These are phyloP conservation scores for Leucocoprinus leucothites DNA, from an alignment of 768 basidiomycete species.

Conservation along the genomic window DNA sequence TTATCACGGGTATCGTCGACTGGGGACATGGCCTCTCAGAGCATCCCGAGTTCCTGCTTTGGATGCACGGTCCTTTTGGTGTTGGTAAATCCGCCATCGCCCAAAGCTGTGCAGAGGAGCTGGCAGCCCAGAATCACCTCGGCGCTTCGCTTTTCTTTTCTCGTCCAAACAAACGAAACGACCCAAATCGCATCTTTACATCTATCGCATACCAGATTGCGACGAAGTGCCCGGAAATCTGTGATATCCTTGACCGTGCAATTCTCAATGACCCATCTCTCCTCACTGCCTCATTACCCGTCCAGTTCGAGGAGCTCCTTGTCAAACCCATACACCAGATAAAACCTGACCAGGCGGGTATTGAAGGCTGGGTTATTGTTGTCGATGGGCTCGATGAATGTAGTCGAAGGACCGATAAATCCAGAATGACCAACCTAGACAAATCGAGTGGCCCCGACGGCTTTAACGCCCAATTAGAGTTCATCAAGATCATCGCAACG, in stretches of 20 bases:
- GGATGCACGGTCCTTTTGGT: too few species aligned
- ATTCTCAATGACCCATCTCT: background rate
- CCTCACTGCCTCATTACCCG: background rate
- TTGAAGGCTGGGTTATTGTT: background rate
- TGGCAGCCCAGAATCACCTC: too few species aligned
- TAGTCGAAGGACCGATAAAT: too few species aligned
- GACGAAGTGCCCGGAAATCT: background rate
- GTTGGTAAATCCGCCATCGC: too few species aligned
- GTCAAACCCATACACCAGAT: background rate
- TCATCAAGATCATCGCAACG: background rate
- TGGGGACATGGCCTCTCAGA: too few species aligned
- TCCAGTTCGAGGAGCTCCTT: background rate
- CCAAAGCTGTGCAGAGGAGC: too few species aligned
- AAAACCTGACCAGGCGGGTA: background rate
- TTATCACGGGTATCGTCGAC: too few species aligned
- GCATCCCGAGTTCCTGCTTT: too few species aligned
- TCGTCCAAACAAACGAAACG: background rate
- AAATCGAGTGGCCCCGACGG: too few species aligned
- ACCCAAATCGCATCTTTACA: background rate
- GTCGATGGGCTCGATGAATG: constrained; percentile 14
- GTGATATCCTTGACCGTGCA: background rate
- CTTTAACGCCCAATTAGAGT: background rate
- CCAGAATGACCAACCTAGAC: too few species aligned
- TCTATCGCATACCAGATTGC: background rate
- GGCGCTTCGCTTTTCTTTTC: too few species aligned